Evolutionary conservation across 2,329 filamentous ascomycete species (phyloP), one percentile per base, ranked within the genome.

Genomic region (Claviceps sorghi): DNA sequence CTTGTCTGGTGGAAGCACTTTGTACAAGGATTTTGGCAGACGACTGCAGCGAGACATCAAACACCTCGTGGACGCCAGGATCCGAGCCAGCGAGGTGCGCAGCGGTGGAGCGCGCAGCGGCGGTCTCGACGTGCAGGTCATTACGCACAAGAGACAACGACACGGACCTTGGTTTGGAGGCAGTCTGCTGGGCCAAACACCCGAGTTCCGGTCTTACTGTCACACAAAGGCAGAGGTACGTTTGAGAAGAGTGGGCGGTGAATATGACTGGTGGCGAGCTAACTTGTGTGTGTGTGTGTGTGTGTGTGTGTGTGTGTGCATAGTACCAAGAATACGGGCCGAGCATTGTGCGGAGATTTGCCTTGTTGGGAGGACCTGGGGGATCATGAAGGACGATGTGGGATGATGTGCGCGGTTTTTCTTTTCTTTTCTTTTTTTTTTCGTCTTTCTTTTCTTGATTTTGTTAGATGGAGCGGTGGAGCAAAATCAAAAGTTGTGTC

Each of bases 91-190:
- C 56, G 94, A 98, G 73, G 83, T 85, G 50, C 82, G 86, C 63
- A 95, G 90, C 62, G 91, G 91, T 58, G 90, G 91, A 55, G 91
- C 89, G 53, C 90, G 84, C 74, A 94, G 87, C 65, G 93, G 93
- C 62, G 93, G 94, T 58, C 72, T 98, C 60, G 94, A 98, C 52
- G 93, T 98, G 36, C 89, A 95, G 66, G 93, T 98, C 60, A 94
- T 98, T 60, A 88, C 89, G 47, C 93, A 98, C 76, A 96, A 95
- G 79, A 79, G 93, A 67, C 93, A 98, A 78, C 79, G 91, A 65
- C 91, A 98, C 67, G 93, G 93, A 19, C 93, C 93, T 34, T 98
- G 93, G 93, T 98, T 98, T 66, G 93, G 93, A 68, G 93, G 93
- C 61, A 95, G 88, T 72, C 76, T 98, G 71, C 76, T 98, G 55